Conservation (phyloP, 2,329 filamentous ascomycete genomes). For the Triangularia verruculosa region DNA sequence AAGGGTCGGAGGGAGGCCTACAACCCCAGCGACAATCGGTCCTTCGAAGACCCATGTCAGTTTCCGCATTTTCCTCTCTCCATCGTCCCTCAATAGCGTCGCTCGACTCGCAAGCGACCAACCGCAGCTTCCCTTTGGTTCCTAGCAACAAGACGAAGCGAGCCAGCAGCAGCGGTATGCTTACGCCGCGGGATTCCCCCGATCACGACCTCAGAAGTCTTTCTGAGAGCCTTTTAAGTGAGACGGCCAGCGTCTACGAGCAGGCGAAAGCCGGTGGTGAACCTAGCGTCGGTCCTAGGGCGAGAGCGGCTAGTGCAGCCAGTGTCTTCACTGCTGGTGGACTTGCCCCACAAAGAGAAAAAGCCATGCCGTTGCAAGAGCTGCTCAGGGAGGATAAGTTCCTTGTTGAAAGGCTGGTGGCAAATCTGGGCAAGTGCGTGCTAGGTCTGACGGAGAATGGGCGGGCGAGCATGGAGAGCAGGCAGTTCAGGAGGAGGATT, state of each 20-base stretch:
- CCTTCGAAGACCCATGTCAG: slow-evolving; percentile 43
- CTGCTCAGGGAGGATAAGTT: slow-evolving; percentile 56
- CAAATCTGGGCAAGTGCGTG: slow-evolving; percentile 58
- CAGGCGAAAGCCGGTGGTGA: slow-evolving; percentile 19
- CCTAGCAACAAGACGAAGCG: slow-evolving; percentile 43
- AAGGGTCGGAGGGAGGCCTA: slow-evolving; percentile 16
- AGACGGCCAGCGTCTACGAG: slow-evolving; percentile 44
- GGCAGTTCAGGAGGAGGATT: slow-evolving; percentile 66
- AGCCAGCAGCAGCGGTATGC: slow-evolving; percentile 40
- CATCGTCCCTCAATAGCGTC: slow-evolving; percentile 58
- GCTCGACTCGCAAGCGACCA: slow-evolving; percentile 56
- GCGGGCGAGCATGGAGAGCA: slow-evolving; percentile 54
- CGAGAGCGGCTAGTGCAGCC: not conserved
- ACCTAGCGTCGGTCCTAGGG: not conserved
- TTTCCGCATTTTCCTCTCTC: slow-evolving; percentile 36
- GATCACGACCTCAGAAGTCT: slow-evolving; percentile 48
- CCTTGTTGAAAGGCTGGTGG: slow-evolving; percentile 58
- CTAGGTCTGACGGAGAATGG: slow-evolving; percentile 55
- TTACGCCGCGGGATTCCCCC: slow-evolving; percentile 49
- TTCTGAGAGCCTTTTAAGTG: slow-evolving; percentile 47
- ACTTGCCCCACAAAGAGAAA: slow-evolving; percentile 28
- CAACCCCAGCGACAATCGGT: slow-evolving; percentile 32
- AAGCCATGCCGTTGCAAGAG: slow-evolving; percentile 40
- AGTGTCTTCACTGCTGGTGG: slow-evolving; percentile 3
- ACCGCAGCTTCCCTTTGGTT: slow-evolving; percentile 60